These are phyloP conservation scores for Phlebiopsis gigantea DNA, from an alignment of 768 basidiomycete genomes.

Conservation along the genomic window DNA sequence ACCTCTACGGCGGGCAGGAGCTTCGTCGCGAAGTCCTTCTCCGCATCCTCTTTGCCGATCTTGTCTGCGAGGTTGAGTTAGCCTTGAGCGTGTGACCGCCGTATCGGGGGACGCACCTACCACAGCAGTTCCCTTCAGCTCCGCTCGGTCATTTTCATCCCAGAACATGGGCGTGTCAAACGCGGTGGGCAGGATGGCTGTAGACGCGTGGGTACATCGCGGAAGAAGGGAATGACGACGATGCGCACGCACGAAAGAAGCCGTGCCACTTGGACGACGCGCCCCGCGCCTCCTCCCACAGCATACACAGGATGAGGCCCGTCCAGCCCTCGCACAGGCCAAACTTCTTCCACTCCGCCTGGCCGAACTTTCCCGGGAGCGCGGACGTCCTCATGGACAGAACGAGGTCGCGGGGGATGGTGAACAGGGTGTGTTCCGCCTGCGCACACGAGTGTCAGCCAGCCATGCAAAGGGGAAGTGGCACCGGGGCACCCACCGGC, in stretches of 20 bases:
- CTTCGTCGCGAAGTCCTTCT: constrained; percentile 61
- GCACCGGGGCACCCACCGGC: constrained; percentile 39
- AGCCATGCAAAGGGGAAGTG: background rate
- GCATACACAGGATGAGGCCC: constrained; percentile 87
- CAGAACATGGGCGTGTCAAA: constrained; percentile 98
- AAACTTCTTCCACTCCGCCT: constrained; percentile 56
- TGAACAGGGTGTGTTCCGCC: constrained; percentile 75
- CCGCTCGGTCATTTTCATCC: constrained; percentile 63
- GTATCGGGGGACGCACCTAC: constrained; percentile 50
- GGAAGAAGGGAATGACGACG: background rate
- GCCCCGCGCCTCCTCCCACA: constrained; percentile 84
- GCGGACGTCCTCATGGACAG: constrained; percentile 75
- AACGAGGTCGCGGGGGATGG: constrained; percentile 71
- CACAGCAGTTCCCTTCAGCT: constrained; percentile 82
- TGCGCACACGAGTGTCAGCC: constrained; percentile 24
- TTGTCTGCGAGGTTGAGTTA: constrained; percentile 49
- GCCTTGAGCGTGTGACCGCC: background rate
- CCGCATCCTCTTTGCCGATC: constrained; percentile 80
- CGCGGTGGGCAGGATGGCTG: constrained; percentile 59
- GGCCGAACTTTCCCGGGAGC: constrained; percentile 56
- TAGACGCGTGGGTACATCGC: background rate
- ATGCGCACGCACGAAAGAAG: constrained; percentile 56
- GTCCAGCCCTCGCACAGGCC: constrained; percentile 73
- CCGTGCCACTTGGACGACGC: constrained; percentile 58
- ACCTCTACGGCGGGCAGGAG: constrained; percentile 72